Conservation (phyloP, 805 yeast genomes). For the Maudiozyma barnettii region DNA sequence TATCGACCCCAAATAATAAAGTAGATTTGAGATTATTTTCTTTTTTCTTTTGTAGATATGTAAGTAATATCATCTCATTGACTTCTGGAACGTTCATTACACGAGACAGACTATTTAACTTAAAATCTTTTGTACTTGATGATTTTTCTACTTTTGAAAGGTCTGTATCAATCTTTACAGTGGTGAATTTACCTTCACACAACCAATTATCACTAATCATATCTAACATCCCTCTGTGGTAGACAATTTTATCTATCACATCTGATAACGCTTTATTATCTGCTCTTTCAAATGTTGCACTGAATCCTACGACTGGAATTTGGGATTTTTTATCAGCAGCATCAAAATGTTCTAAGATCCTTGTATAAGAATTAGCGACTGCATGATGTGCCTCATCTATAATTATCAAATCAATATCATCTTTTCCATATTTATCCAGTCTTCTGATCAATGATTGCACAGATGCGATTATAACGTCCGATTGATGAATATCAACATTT, state of each 20-base stretch:
- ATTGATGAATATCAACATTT: constrained; percentile 24
- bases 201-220: constrained; percentile 65
- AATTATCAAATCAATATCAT: constrained; percentile 54
- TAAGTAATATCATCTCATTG: constrained; percentile 45
- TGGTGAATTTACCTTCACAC: constrained; percentile 56
- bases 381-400: constrained; percentile 94
- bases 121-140: constrained; percentile 46
- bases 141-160: constrained; percentile 29
- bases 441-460: constrained; percentile 52
- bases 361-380: constrained; percentile 56
- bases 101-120: constrained; percentile 38
- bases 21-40: constrained; percentile 43
- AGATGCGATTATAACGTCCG: constrained; percentile 69
- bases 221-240: constrained; percentile 50
- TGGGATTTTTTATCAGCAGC: constrained; percentile 34
- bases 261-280: constrained; percentile 53
- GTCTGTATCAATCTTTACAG: constrained; percentile 42
- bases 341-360: constrained; percentile 49
- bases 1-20: constrained; percentile 68
- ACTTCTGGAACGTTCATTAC: constrained; percentile 46
- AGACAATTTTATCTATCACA: constrained; percentile 66
- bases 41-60: constrained; percentile 40
- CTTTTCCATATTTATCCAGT: constrained; percentile 44
- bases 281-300: constrained; percentile 78
- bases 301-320: constrained; percentile 66